These are phyloP conservation scores for Thyridium curvatum DNA, from an alignment of 2,329 filamentous ascomycete genomes.

Conservation along the genomic window DNA sequence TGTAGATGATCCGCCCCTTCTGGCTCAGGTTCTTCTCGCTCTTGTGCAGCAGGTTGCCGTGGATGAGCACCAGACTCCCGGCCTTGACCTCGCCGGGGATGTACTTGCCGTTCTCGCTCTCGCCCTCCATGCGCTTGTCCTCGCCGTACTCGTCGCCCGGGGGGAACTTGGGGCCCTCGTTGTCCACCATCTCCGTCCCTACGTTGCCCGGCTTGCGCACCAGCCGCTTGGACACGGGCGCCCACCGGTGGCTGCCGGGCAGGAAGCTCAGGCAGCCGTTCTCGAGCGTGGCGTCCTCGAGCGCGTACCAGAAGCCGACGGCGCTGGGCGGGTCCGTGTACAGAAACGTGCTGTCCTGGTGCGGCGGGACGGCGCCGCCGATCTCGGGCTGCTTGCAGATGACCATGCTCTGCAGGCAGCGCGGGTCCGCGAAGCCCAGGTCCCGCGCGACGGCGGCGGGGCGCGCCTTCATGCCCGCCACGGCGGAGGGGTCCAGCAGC, in stretches of 20 bases:
- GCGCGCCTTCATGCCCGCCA: constrained; percentile 25
- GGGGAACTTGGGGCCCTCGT: constrained; percentile 60
- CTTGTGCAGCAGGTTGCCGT: constrained; percentile 93
- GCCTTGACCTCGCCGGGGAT: constrained; percentile 83
- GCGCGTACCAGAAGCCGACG: constrained; percentile 94
- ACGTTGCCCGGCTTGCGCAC: constrained; percentile 52
- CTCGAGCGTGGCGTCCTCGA: constrained; percentile 80
- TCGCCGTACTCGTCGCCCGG: constrained; percentile 40
- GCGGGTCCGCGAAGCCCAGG: constrained; percentile 70
- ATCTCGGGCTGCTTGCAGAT: constrained; percentile 99
- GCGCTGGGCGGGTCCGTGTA: constrained; percentile 86
- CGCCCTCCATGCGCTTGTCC: constrained; percentile 27
- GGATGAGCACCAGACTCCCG: constrained; percentile 84
- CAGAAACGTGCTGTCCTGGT: constrained; percentile 89
- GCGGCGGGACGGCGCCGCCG: constrained; percentile 81
- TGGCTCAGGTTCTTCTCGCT: constrained; percentile 85
- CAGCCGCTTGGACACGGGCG: constrained; percentile 65
- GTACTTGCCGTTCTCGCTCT: constrained; percentile 50
- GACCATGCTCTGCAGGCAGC: constrained; percentile 87
- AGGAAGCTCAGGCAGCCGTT: constrained; percentile 90
- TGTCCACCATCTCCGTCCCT: constrained; percentile 67
- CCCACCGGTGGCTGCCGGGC: constrained; percentile 69
- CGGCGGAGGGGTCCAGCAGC: constrained; percentile 40
- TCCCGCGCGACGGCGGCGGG: constrained; percentile 59
- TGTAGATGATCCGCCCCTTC: constrained; percentile 91